Evolutionary conservation across 2,329 filamentous ascomycete genomes (phyloP).

Genomic region (Pseudogymnoascus sp.): DNA sequence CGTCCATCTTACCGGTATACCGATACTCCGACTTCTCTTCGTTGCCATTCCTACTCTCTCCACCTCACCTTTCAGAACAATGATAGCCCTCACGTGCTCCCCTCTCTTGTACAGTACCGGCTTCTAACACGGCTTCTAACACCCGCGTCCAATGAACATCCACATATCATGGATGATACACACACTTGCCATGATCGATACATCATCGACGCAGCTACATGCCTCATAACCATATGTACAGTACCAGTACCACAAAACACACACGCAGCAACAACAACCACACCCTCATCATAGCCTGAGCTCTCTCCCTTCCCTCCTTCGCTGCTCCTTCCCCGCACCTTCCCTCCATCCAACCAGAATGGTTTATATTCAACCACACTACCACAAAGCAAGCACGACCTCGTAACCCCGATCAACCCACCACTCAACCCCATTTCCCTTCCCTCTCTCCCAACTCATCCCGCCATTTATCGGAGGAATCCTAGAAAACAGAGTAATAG

Average conservation of each 20-base stretch:
- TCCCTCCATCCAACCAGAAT: background rate
- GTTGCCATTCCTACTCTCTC: background rate
- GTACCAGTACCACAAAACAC: background rate
- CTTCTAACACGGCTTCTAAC: background rate
- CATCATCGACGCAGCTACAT: background rate
- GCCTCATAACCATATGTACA: slow-evolving; percentile 5
- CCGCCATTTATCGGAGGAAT: slow-evolving; percentile 1
- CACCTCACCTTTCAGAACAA: background rate
- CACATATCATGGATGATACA: slow-evolving; percentile 6
- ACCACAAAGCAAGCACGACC: background rate
- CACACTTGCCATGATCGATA: slow-evolving; percentile 4
- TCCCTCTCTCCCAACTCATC: background rate
- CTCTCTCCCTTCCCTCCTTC: background rate
- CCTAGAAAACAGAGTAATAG: background rate
- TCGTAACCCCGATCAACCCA: background rate
- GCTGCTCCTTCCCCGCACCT: background rate
- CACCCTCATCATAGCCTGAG: slow-evolving; percentile 6
- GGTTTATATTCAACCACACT: background rate
- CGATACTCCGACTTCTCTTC: background rate
- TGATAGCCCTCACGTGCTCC: slow-evolving; percentile 4
- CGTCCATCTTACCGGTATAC: background rate
- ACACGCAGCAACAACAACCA: background rate
- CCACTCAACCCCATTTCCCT: background rate
- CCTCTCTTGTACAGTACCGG: background rate
- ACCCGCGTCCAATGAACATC: slow-evolving; percentile 6